phyloP scores from a whole-genome alignment of 225 moss, liverwort and hornwort genomes.

The Straminergon stramineum region DNA sequence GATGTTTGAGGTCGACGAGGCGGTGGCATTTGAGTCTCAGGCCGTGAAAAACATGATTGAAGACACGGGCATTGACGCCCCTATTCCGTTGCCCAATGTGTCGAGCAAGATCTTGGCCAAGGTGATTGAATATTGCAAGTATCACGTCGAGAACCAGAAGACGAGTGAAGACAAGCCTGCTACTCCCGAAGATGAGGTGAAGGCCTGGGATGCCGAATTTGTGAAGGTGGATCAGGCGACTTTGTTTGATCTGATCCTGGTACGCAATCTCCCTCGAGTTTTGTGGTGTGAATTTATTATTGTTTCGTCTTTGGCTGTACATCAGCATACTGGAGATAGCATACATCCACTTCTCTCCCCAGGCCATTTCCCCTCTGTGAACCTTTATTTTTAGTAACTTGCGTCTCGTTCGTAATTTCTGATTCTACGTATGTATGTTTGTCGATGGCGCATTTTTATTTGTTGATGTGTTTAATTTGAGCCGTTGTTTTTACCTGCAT shows the following conservation, averaged over 20 bases:
- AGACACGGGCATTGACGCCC: neutral
- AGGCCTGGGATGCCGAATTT: constrained; percentile 28
- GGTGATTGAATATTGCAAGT: constrained; percentile 32
- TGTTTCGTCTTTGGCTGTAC: neutral
- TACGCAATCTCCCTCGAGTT: neutral
- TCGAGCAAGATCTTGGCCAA: constrained; percentile 29
- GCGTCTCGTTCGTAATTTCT: neutral
- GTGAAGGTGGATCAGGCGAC: constrained; percentile 30
- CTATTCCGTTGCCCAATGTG: constrained; percentile 17
- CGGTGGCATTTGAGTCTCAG: neutral
- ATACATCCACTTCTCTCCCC: neutral
- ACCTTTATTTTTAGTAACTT: neutral
- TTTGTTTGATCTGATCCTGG: constrained; percentile 22
- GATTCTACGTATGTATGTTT: neutral
- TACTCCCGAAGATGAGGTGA: constrained; percentile 13
- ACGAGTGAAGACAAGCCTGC: constrained; percentile 14
- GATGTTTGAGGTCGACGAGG: neutral
- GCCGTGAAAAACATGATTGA: neutral
- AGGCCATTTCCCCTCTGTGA: neutral
- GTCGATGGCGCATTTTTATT: neutral
- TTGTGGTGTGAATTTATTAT: neutral
- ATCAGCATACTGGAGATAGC: neutral
- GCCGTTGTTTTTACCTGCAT: neutral
- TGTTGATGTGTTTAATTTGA: neutral
- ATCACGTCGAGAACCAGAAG: constrained; percentile 22